Conservation (phyloP, 208 protist species). For the Wallacemonas rigidus region DNA sequence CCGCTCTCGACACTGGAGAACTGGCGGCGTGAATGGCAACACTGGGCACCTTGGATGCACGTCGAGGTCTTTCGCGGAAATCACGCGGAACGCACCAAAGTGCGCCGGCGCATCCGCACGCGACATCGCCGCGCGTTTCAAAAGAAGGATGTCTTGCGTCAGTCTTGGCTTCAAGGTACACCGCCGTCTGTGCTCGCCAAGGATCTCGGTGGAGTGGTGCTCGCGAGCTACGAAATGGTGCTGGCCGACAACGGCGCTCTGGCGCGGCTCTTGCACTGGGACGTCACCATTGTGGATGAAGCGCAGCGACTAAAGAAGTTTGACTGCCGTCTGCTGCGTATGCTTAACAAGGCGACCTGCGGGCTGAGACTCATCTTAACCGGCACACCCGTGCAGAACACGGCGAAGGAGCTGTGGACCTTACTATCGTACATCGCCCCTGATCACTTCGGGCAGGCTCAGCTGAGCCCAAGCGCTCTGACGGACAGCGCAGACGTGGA, state of each 20-base stretch:
- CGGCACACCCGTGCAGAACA: constrained; percentile 98
- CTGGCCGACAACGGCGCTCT: constrained; percentile 42
- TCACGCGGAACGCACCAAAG: constrained; percentile 20
- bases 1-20: constrained; percentile 90
- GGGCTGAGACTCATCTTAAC: constrained; percentile 93
- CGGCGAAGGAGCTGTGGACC: constrained; percentile 97
- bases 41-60: constrained; percentile 86
- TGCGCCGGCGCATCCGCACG: constrained; percentile 55
- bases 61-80: constrained; percentile 65
- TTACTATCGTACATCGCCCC: constrained; percentile 98
- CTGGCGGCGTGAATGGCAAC: constrained; percentile 89
- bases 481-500: constrained; percentile 83
- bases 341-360: constrained; percentile 92
- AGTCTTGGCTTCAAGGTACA: constrained; percentile 25
- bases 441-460: constrained; percentile 74
- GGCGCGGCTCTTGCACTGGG: constrained; percentile 38
- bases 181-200: constrained; percentile 20
- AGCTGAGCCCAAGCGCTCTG: constrained; percentile 37
- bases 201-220: constrained; percentile 54
- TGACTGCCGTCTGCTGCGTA: constrained; percentile 83
- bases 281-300: constrained; percentile 91
- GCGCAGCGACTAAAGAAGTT: constrained; percentile 95
- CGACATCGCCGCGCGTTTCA: constrained; percentile 40
- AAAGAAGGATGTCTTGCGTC: constrained; percentile 46
- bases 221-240: constrained; percentile 96